Evolutionary conservation across 768 basidiomycete genomes (phyloP), one percentile per base, ranked within the genome.

Genomic region (Brasilioporus rufonigricans): DNA sequence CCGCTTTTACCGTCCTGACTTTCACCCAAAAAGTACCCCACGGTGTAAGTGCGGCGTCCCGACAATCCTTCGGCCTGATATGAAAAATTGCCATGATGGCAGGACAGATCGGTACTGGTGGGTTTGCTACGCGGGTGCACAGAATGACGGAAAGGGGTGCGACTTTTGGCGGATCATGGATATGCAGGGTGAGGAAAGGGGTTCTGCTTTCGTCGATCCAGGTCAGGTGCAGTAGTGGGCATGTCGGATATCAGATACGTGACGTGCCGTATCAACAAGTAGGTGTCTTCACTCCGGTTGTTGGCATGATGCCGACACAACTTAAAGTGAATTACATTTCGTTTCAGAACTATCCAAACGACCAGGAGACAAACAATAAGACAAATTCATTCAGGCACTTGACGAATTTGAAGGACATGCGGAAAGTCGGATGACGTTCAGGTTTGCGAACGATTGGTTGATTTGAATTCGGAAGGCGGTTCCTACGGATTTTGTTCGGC

Each of bases 1-100:
- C 66, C 80, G 91, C 16, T 93, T 93, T 65, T 93, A 86, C 60
- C 80, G 91, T 51, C 91, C 91, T 7, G 91, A 93, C 70, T 93
- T 88, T 66, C 74, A 76, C 23, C 80, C 91, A 4, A 64, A 73
- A 23, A 82, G 72, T 36, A 89, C 81, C 1, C 91, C 91, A 1
- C 77, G 76, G 41, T 93, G 91, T 63, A 81, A 84, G 61, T 93
- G 91, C 64, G 81, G 78, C 14, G 73, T 88, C 21, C 87, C 89
- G 1, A 84, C 81, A 11, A 80, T 89, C 39, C 72, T 92, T 47
- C 73, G 89, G 23, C 78, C 90, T 4, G 88, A 92, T 62, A 91
- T 91, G 88, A 91, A 91, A 65, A 84, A 85, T 48, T 73, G 82
- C 38, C 79, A 76, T 33, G 77, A 81, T 60, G 77, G 78, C 24